A percentile compares a stretch with the other conserved stretches of the same genome.
Conservation (phyloP, 1,284 basidiomycete species). For the Heterobasidion annosum region DNA sequence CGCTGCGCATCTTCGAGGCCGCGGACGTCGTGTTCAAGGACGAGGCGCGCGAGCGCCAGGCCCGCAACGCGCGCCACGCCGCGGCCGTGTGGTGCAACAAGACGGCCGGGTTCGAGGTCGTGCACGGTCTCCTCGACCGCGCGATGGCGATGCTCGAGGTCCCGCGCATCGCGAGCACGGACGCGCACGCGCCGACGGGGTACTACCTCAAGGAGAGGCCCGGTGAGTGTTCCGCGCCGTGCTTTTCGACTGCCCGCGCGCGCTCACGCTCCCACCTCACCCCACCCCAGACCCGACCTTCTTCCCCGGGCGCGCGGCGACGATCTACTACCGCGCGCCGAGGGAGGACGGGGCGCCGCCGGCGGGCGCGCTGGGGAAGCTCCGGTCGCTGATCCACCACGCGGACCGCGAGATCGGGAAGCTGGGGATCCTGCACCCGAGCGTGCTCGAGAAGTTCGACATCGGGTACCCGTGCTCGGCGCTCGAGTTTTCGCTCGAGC, state of each 20-base stretch:
- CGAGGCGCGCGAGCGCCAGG: constrained; percentile 66
- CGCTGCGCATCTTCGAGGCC: constrained; percentile 90
- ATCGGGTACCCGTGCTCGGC: constrained; percentile 94
- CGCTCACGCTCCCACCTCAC: not conserved
- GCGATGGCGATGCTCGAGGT: constrained; percentile 94
- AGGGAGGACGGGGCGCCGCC: constrained; percentile 17
- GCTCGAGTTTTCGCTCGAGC: constrained; percentile 90
- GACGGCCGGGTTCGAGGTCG: constrained; percentile 93
- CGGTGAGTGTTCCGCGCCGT: constrained; percentile 38
- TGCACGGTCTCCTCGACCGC: constrained; percentile 91
- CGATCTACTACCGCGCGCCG: constrained; percentile 75
- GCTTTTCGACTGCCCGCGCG: not conserved
- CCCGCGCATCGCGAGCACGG: constrained; percentile 60
- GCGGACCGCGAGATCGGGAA: constrained; percentile 71
- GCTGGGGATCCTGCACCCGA: constrained; percentile 86
- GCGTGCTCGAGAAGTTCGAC: constrained; percentile 87
- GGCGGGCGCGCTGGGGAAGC: not conserved
- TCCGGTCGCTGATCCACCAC: constrained; percentile 13
- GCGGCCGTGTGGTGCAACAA: constrained; percentile 94
- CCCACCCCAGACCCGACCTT: constrained; percentile 68
- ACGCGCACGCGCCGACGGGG: constrained; percentile 54
- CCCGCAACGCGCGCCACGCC: constrained; percentile 81
- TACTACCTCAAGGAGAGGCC: constrained; percentile 89
- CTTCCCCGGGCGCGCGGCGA: constrained; percentile 92
- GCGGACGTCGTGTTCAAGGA: constrained; percentile 94